Conservation (phyloP, 768 basidiomycete species). For the Naematelia encephala region DNA sequence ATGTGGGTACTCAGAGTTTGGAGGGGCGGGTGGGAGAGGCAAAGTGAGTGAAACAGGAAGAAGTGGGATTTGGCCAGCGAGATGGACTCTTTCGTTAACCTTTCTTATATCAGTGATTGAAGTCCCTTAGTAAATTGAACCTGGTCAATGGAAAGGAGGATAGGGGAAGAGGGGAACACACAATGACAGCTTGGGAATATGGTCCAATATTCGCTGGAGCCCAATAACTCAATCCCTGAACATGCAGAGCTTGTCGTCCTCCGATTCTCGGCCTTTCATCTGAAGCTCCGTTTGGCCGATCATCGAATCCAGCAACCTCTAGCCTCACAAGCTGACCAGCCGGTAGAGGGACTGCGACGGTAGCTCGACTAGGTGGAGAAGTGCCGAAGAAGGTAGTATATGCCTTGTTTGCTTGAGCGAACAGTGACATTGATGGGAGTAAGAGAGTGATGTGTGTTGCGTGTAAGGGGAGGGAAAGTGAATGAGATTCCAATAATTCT, state of each 20-base stretch:
- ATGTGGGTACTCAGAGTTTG: slow-evolving; percentile 53
- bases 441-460: slow-evolving; percentile 76
- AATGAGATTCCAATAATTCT: slow-evolving; percentile 60
- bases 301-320: slow-evolving; percentile 74
- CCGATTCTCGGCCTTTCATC: slow-evolving; percentile 43
- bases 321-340: slow-evolving; percentile 60
- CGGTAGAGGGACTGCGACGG: slow-evolving; percentile 75
- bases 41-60: slow-evolving; percentile 70
- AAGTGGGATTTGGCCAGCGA: slow-evolving; percentile 94
- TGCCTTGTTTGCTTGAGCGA: slow-evolving; percentile 69
- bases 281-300: slow-evolving; percentile 11
- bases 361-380: slow-evolving; percentile 92
- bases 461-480: slow-evolving; percentile 58
- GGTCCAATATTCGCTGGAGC: slow-evolving; percentile 98
- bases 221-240: slow-evolving; percentile 96
- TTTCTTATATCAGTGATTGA: too few relatives aligned
- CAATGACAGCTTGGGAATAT: slow-evolving; percentile 88
- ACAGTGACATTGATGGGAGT: slow-evolving; percentile 72
- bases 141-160: neutral
- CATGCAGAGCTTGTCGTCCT: slow-evolving; percentile 73
- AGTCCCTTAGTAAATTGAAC: slow-evolving; percentile 4
- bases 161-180: slow-evolving; percentile 51
- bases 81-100: slow-evolving; percentile 72
- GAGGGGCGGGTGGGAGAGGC: slow-evolving; percentile 55
- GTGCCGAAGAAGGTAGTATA: slow-evolving; percentile 81